Conservation (phyloP, 2,329 filamentous ascomycete species). For the Orbilia quercus region DNA sequence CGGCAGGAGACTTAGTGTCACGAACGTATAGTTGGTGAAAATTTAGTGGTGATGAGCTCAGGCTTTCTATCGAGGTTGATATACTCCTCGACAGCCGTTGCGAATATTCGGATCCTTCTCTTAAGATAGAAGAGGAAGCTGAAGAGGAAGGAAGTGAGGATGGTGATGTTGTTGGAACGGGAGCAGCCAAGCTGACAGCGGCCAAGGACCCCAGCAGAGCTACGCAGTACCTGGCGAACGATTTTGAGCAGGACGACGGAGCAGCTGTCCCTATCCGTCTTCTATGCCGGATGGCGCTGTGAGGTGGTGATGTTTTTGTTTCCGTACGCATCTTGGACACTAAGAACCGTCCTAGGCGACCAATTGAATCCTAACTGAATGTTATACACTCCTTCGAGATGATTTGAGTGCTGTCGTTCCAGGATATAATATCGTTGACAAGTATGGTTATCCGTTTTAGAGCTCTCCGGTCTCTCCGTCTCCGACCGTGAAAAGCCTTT, state of each 20-base stretch:
- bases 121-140: background rate
- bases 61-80: constrained; percentile 9
- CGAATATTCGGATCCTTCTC: constrained; percentile 10
- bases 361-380: constrained; percentile 24
- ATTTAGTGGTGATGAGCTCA: constrained; percentile 4
- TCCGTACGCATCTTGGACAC: constrained; percentile 21
- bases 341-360: background rate
- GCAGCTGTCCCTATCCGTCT: constrained; percentile 30
- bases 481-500: constrained; percentile 38
- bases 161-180: background rate
- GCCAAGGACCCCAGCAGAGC: constrained; percentile 50
- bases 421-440: constrained; percentile 22
- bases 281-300: constrained; percentile 11
- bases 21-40: constrained; percentile 27
- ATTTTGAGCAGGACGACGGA: constrained; percentile 41
- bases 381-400: constrained; percentile 1
- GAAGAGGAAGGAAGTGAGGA: background rate
- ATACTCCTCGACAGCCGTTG: constrained; percentile 19
- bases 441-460: background rate
- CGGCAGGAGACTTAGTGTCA: background rate
- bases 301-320: constrained; percentile 14
- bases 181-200: constrained; percentile 33
- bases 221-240: constrained; percentile 52
- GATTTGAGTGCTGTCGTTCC: constrained; percentile 22
- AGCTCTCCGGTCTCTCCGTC: constrained; percentile 15